Evolutionary conservation across 2,329 filamentous ascomycete species (phyloP), one percentile per base, ranked within the genome.

Genomic region (Aspergillus fumigatus): DNA sequence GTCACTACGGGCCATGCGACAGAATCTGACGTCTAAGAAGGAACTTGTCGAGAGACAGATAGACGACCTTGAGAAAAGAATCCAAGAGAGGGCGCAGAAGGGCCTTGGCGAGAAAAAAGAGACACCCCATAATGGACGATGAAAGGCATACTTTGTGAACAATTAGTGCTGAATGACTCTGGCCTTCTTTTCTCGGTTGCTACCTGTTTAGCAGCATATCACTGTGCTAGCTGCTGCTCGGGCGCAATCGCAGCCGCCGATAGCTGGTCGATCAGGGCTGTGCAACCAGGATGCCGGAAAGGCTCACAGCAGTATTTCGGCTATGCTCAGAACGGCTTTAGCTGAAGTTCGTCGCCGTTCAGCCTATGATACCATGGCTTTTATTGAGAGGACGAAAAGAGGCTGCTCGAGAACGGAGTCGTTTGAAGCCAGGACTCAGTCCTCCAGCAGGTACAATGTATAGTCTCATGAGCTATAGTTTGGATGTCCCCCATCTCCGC

Each of bases 1-100:
- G n/a, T 75, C 79, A 50, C 76, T 87, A 21, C 78, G 84, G 61
- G 67, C 70, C 49, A 75, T 77, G 52, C 78, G 80, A 48, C 73
- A 76, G n/a, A 76, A 77, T 35, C 69, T 87, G 14, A 67, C 81
- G 2, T 65, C 70, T 6, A 83, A 82, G 65, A 82, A 76, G 67
- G 73, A 74, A 6, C 80, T 79, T 50, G 65, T 87, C 52, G 80
- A 86, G 67, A 77, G 71, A 60, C 86, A 87, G 67, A 79, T 87
- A 53, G 73, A 71, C n/a, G 76, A 80, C 57, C 51, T 83, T 50
- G 74, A 80, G 47, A 69, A 69, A 25, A 77, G 75, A 50, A 69
- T 73, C 25, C 65, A 73, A 21, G 74, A 73, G 32, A 76, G 71
- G 59, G 70, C 73, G 54, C 67, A 71, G 58, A 72, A 76, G 62